Evolutionary conservation across 495 filamentous ascomycete genomes (phyloP).

Genomic region (Penicillium daleae): DNA sequence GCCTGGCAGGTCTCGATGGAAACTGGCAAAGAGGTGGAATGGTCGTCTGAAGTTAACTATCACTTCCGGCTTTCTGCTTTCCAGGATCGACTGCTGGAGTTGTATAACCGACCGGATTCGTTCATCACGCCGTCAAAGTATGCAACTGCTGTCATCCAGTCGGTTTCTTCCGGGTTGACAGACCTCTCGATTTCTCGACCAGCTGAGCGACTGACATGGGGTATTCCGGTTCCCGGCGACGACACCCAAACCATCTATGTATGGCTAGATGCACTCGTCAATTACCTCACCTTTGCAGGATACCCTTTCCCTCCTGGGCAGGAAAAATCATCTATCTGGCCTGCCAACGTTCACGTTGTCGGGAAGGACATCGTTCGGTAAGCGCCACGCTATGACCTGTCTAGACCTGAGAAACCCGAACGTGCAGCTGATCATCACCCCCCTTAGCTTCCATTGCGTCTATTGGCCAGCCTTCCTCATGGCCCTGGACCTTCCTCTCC

Average conservation of each 20-base stretch:
- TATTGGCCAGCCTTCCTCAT: conserved; percentile 98
- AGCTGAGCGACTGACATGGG: conserved; percentile 77
- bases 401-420: conserved; percentile 3
- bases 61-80: conserved; percentile 90
- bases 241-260: conserved; percentile 91
- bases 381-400: conserved; percentile 20
- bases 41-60: conserved; percentile 93
- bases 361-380: conserved; percentile 92
- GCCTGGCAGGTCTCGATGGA: conserved; percentile 67
- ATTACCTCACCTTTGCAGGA: conserved; percentile 85
- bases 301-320: conserved; percentile 78
- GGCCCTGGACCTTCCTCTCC: conserved; percentile 82
- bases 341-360: conserved; percentile 87
- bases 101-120: conserved; percentile 71
- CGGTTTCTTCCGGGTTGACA: conserved; percentile 69
- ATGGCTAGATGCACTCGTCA: conserved; percentile 94
- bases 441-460: conserved; percentile 78
- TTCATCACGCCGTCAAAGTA: conserved; percentile 72
- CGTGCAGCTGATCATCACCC: conserved; percentile 20
- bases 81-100: conserved; percentile 69
- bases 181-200: conserved; percentile 93
- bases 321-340: conserved; percentile 72
- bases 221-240: conserved; percentile 87
- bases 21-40: conserved; percentile 90
- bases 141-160: conserved; percentile 68